Base-by-base conservation (phyloP, 2,329 filamentous ascomycete genomes). In the Aspergillus intermedius region DNA sequence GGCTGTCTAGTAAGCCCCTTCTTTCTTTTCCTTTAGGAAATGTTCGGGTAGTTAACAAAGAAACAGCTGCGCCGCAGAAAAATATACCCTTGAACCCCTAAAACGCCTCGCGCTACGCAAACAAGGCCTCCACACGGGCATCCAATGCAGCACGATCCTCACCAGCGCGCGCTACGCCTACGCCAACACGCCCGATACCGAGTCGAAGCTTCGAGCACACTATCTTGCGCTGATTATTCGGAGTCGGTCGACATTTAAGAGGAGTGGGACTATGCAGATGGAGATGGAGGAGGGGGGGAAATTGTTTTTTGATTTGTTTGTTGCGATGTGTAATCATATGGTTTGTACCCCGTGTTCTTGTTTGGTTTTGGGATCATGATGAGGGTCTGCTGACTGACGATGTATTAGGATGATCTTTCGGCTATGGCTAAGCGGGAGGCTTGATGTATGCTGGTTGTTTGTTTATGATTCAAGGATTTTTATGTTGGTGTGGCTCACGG, bases 161-260 rank as follows among this genome's bases (percentile, higher is more conserved):
- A 77, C 86, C 1, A 93, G 87, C 42, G 91, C 91, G n/a, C 83
- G 90, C 45, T 95, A 87, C 61, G 90, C 90, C 17, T 95, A 96
- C 66, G 82, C 82, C 60, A 82, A 95, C 70, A 96, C 91, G 0
- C 88, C 90, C 3, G 88, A 95, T 64, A 87, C 78, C 19, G 91
- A 95, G 74, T 91, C 87, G n/a, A 91, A 91, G 70, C 78, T 95
- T 47, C 81, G 91, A 50, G 89, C 89, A 21, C 90, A 95, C 70
- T 96, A 95, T 60, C 82, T 95, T 34, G 89, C 91, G 15, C 82
- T 95, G 63, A 95, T 95, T 70, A 94, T 95, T 65, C 84, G 90
- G 56, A 88, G 86, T 60, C 82, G 91, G 57, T 80, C 81, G 63
- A 95, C 88, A 2, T 95, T 96, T 73, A 95, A 95, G 77, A 80